Evolutionary conservation across 495 filamentous ascomycete species (phyloP), one percentile per base, ranked within the genome.

Genomic region (Baudoinia panamericana): DNA sequence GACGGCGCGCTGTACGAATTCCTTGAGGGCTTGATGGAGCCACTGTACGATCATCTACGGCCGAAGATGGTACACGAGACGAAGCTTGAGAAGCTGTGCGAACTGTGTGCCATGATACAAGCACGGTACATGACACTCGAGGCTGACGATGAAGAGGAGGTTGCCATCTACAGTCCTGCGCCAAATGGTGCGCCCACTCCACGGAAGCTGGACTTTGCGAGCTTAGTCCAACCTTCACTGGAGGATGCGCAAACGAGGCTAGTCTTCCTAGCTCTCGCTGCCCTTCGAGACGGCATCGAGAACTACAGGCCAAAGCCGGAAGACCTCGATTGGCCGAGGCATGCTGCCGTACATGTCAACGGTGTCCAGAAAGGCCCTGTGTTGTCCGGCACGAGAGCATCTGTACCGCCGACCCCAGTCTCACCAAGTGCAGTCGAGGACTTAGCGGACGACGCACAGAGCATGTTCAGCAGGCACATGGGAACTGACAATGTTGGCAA

Each of bases 71-170:
- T 82, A 30, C 77, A 78, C 46, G 80, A 84, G 54, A 76, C 68
- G 15, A 72, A 63, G 72, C 64, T 80, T 48, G 51, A 84, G 63
- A 73, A 80, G 63, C 70, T 88, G 3, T 93, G 84, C 60, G 80
- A 84, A 50, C 63, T 94, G 1, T 78, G 84, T 40, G 78, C 77
- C 7, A 69, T 87, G 56, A 63, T 94, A 9, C 84, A 87, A 48
- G 82, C 82, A n/a, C 75, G 80, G 29, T 93, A 93, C 47, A 68
- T 87, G 51, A 64, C 78, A 17, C 75, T 80, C 30, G 69, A 71
- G 26, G 80, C 81, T 30, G 85, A 93, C 5, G 44, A 52, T 5
- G 46, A 58, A 1, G 54, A 54, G 10, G 43, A 42, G 2, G 32
- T 17, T 20, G 12, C 20, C 4, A 17, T 39, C 3, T 25, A 32